Percentiles rank a stretch among this genome's conserved stretches.
phyloP scores from a whole-genome alignment of 108 stramenopile species.

The Skeletonema marinoi region DNA sequence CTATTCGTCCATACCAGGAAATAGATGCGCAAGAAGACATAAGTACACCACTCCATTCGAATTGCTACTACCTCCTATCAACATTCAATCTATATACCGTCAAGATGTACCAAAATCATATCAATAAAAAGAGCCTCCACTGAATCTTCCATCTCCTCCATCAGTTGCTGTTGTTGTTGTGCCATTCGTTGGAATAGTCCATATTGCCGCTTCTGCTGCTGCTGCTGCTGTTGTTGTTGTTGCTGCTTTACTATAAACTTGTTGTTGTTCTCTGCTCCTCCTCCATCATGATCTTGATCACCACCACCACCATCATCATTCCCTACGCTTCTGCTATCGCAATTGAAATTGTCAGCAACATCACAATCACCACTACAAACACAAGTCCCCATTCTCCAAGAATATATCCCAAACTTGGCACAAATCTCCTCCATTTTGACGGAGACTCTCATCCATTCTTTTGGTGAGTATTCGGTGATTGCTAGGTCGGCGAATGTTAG shows the following conservation, averaged over 20 bases:
- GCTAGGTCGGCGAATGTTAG: conserved; percentile 17
- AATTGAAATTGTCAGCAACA: neutral
- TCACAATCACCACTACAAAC: neutral
- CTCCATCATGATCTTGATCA: neutral
- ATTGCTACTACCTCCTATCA: neutral
- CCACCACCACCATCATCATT: neutral
- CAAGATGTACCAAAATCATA: conserved; percentile 7
- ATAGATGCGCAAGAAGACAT: too few species aligned
- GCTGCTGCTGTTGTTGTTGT: neutral
- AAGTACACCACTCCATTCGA: neutral
- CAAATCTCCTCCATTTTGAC: conserved; percentile 19
- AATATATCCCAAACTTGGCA: conserved; percentile 6
- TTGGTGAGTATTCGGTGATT: conserved; percentile 12
- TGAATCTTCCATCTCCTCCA: conserved; percentile 33
- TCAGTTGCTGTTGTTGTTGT: conserved; percentile 3
- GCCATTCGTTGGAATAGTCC: conserved; percentile 20
- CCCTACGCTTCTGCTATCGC: neutral
- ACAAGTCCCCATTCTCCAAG: conserved; percentile 27
- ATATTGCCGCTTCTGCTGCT: neutral
- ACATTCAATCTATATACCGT: neutral
- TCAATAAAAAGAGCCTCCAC: conserved; percentile 22
- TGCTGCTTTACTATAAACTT: neutral
- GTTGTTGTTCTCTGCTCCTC: neutral
- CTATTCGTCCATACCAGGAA: too few species aligned
- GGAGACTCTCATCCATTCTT: conserved; percentile 18